Base-by-base conservation (phyloP, 2,329 filamentous ascomycete species). In the Colletotrichum lini region DNA sequence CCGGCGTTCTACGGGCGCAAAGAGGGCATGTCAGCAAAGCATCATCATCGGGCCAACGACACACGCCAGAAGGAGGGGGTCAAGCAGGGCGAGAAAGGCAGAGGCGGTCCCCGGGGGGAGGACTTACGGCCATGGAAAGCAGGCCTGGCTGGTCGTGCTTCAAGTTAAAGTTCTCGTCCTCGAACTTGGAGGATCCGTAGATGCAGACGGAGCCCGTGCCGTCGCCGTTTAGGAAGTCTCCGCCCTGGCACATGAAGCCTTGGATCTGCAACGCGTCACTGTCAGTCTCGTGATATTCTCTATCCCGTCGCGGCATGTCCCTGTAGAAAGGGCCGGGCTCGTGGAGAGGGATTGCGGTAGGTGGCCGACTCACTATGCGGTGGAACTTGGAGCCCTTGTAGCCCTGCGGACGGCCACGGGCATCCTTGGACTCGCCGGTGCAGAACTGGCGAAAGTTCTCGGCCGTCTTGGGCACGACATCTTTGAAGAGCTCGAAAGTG, bases 371-470 rank as follows among this genome's bases (percentile, higher is more conserved):
- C 83, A 97, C 94, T 77, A 98, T 94, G 70, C 96, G 92, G 83
- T 98, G 96, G 78, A 98, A 98, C 81, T 94, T 97, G 85, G 90
- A 93, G 65, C 94, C 93, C 84, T 98, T 98, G 88, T 98, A 99
- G 73, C 96, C 96, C 79, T 97, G 93, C 0, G 95, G 93, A 73
- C 91, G 88, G 44, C 94, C 94, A 12, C 90, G 88, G 61, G 89
- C 82, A 79, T 93, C 93, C 84, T 95, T 97, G 75, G 89, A 91
- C 85, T 98, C 96, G 77, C 96, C 96, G 0, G 96, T 98, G 84
- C 95, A 98, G 84, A 98, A 98, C 79, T 97, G 94, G 57, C 95
- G 93, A 81, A 99, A 98, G 85, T 98, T 98, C 82, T 98, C 96
- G 40, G 95, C 94, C 10, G 96, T 98, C 77, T 92, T 92, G 74